Evolutionary conservation across 345 rosid genomes (phyloP), one percentile per base, ranked within the genome.

Genomic region (Arabis hirsuta): DNA sequence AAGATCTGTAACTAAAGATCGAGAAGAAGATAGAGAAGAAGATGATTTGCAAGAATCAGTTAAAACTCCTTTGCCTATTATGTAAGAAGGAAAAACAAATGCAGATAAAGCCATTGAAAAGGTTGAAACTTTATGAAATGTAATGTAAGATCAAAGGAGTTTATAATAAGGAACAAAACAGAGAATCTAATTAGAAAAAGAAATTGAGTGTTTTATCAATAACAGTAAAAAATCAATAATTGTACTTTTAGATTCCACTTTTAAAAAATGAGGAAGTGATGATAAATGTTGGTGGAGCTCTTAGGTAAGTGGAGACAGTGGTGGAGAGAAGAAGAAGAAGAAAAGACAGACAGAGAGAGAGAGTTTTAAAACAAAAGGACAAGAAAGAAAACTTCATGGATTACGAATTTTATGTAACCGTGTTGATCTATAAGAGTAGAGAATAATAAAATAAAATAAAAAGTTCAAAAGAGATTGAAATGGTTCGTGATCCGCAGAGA

Each of bases 61-160:
- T 69, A 64, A 71, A n/a, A 78, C 38, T 38, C 74, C 69, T 14
- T 72, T 68, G 82, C 57, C 62, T 44, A 19, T 74, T 55, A 74
- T 71, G 75, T 73, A 70, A 58, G 83, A 81, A 63, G 95, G 88
- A 60, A 91, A 82, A 53, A 95, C 85, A 80, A 84, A 83, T 74
- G 89, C 80, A 82, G 76, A 83, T 10, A 87, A 80, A 59, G 98
- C 95, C 97, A 94, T 90, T 3, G 20, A 1, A 36, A 63, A 31
- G 38, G 12, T 66, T 50, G 20, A n/a, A 58, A 65, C 57, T 29
- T n/a, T 50, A 1, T n/a, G 62, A 39, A 67, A 34, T 55, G 59
- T 41, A 55, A 55, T 24, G 71, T 8, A 29, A 9, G 5, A 24
- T 66, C 45, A 7, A 50, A 74, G 1, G 44, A 51, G 36, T 75